A percentile compares a stretch with the other conserved stretches of the same genome.
phyloP scores from a whole-genome alignment of 169 alveolate genomes.

The Cryptosporidium tyzzeri region DNA sequence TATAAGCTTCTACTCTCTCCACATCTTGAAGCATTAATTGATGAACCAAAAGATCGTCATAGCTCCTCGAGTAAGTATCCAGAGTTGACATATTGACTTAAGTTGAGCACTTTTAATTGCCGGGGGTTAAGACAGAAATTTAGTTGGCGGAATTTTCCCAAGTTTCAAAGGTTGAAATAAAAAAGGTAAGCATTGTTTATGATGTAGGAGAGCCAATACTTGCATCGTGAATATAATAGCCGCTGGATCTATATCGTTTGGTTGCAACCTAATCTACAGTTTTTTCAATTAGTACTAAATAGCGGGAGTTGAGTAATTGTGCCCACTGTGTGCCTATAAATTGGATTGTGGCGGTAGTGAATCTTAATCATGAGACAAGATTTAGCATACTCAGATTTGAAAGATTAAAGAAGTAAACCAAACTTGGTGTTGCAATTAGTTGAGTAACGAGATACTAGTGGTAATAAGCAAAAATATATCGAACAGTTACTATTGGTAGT shows the following conservation, averaged over 20 bases:
- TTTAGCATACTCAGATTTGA: not conserved
- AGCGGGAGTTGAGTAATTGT: conserved; percentile 1
- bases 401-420: not conserved
- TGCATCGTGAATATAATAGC: not conserved
- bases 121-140: not conserved
- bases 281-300: not conserved
- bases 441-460: not conserved
- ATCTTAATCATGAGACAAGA: conserved; percentile 13
- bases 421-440: not conserved
- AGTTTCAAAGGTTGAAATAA: not conserved
- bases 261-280: not conserved
- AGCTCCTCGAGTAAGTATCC: conserved; percentile 66
- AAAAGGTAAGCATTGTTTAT: not conserved
- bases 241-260: too few species aligned
- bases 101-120: not conserved
- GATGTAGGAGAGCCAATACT: not conserved
- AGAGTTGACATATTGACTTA: conserved; percentile 2
- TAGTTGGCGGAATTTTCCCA: not conserved
- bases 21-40: conserved; percentile 79
- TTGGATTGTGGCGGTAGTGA: not conserved
- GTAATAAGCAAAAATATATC: not conserved
- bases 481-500: not conserved
- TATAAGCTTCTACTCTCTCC: conserved; percentile 77
- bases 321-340: conserved; percentile 1
- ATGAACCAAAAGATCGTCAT: conserved; percentile 80